Base-by-base conservation (phyloP, 306 rosid species). In the Corylus americana region DNA sequence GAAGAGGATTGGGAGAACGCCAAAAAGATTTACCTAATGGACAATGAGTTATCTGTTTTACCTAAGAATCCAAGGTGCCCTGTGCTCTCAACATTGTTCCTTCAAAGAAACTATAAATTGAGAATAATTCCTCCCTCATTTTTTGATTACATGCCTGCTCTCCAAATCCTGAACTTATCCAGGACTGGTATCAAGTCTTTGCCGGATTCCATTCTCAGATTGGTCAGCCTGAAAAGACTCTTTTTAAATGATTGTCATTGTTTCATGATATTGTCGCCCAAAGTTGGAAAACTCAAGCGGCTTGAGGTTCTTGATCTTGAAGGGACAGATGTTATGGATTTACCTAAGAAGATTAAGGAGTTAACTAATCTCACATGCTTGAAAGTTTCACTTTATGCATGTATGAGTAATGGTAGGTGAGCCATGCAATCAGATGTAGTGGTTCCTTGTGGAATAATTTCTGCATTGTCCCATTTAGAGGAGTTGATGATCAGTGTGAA, bases 141-240 rank as follows among this genome's bases (percentile, higher is more conserved):
- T 25, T 79, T 79, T 37, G 5, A 2, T 3, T 4, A 61, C 48
- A 79, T 71, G 54, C 55, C 77, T 11, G 3, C 6, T 12, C 82
- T 79, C 44, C 27, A 2, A 3, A 25, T 5, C 29, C 12, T 78
- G 11, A 70, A 78, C 72, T 71, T 78, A 13, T 78, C 82, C 7
- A 58, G 14, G 62, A 71, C 82, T 1, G 53, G 77, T 16, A 4
- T 78, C 2, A 20, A 16, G 4, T 35, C 22, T 10, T 8, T 70
- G 58, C 82, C 77, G 0, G 14, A 5, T 6, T 79, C 78, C 3
- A 0, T 73, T 50, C 2, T 22, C 14, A 10, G 5, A 7, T 79
- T 79, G n/a, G 59, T 8, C 3, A 22, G 31, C 31, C 53, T 79
- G 7, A 3, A 63, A 39, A 61, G 57, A 27, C 18, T 79, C 14